Evolutionary conservation across 1,284 basidiomycete species (phyloP).

Genomic region (Golubevia sp.): DNA sequence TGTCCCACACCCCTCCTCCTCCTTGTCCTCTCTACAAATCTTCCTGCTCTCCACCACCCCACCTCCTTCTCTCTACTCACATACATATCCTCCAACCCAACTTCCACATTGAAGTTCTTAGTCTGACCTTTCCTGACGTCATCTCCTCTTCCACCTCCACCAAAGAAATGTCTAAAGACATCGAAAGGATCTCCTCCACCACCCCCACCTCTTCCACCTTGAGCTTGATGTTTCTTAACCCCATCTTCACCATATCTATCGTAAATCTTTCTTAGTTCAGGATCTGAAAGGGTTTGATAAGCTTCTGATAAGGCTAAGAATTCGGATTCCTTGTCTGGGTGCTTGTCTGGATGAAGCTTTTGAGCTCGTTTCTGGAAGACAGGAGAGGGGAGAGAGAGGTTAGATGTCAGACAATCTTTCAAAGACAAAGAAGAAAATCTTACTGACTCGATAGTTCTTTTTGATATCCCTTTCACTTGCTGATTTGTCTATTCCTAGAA

Average conservation of each 20-base stretch:
- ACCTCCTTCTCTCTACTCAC: no score
- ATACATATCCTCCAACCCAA: conserved; percentile 48
- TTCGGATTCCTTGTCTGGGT: conserved; percentile 54
- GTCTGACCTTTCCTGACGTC: conserved; percentile 40
- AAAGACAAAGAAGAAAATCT: background rate
- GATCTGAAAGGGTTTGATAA: conserved; percentile 51
- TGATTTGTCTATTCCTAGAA: conserved; percentile 42
- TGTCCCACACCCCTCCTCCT: no score
- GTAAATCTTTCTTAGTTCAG: conserved; percentile 49
- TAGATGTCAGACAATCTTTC: background rate
- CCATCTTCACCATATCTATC: conserved; percentile 52
- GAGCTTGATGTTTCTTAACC: conserved; percentile 51
- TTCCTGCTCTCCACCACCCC: no score
- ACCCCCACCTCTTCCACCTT: conserved; percentile 7
- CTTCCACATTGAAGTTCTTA: conserved; percentile 50
- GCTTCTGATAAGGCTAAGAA: conserved; percentile 43
- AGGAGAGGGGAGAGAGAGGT: background rate
- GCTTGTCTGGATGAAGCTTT: conserved; percentile 58
- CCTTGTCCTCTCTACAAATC: no score
- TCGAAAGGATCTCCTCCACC: conserved; percentile 46
- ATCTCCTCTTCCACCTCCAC: conserved; percentile 26
- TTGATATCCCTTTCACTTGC: conserved; percentile 57
- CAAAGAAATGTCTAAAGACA: conserved; percentile 58
- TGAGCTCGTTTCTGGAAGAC: conserved; percentile 34
- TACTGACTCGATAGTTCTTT: conserved; percentile 39